Evolutionary conservation across 1,139 yeast species (phyloP), one percentile per base, ranked within the genome.

Genomic region (Yarrowia galli): DNA sequence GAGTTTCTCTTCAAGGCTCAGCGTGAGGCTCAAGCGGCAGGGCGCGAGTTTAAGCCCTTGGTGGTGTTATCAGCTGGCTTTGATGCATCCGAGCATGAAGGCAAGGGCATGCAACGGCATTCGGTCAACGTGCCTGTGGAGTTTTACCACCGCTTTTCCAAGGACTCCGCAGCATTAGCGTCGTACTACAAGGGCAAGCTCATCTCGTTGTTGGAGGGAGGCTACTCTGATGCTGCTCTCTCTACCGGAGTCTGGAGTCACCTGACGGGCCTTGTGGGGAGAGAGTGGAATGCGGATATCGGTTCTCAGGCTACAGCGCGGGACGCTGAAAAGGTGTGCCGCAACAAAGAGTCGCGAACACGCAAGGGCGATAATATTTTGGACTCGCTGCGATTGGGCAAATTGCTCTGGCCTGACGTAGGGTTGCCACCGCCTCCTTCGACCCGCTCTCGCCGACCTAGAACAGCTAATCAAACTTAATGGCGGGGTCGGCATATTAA

Each of bases 61-160:
- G 85, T 91, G 6, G 83, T 89, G 20, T 82, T 91, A 1, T 89
- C 96, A 53, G 95, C 97, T 0, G 97, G 97, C 2, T 91, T 91
- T 76, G 97, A 91, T 78, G 97, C 96, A 2, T 88, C 92, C 36
- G 97, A 91, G 75, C 88, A 86, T 75, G 97, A 91, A 75, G 88
- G 88, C 69, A 86, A 87, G 23, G 86, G 88, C 69, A 91, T 91
- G 97, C 97, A 91, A 77, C 82, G 97, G 69, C 97, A 91, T 75
- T 88, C 88, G 0, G 91, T 89, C 42, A 88, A 89, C 72, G 93
- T 91, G 5, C 97, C 97, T 5, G 90, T 97, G 0, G 85, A 89
- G 35, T 91, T 91, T 76, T 91, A 89, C 76, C 84, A 91, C 28
- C 83, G 83, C 48, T 91, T 91, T 74, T 89, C 97, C 3, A 83